Conservation (phyloP, 306 rosid species). For the Quillaja saponaria region DNA sequence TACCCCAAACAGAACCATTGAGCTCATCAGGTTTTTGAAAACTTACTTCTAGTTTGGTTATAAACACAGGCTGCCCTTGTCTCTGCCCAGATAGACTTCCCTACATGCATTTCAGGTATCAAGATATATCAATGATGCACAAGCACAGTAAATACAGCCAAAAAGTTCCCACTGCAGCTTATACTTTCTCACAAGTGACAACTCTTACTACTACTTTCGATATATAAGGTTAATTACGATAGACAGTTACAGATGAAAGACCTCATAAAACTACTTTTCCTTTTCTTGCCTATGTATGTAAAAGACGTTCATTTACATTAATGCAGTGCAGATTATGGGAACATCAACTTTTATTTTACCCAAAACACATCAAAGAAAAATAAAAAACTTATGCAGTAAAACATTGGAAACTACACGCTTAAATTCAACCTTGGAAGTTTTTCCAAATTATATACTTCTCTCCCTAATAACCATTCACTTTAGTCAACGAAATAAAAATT, state of each 20-base stretch:
- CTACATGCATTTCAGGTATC: slow-evolving; percentile 52
- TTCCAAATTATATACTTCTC: no score
- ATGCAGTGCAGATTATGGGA: no score
- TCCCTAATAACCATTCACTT: no score
- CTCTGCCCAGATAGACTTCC: slow-evolving; percentile 96
- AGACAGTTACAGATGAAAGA: slow-evolving; percentile 1
- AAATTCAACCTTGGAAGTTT: no score
- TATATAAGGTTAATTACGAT: background rate
- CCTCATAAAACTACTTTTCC: background rate
- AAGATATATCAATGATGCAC: slow-evolving; percentile 32
- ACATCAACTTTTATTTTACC: no score
- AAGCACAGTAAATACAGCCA: slow-evolving; percentile 27
- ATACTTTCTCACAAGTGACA: background rate
- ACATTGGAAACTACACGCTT: no score
- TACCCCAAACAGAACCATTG: background rate
- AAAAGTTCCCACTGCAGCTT: slow-evolving; percentile 17
- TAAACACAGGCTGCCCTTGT: slow-evolving; percentile 92
- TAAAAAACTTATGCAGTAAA: no score
- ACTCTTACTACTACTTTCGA: slow-evolving; percentile 9
- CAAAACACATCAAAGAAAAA: no score
- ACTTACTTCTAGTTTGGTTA: slow-evolving; percentile 90
- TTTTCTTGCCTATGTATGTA: no score
- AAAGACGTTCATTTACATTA: no score
- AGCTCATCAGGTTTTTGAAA: slow-evolving; percentile 23
- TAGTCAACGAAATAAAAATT: no score